Conservation (phyloP, 2,329 filamentous ascomycete species). For the Fusarium sp. region DNA sequence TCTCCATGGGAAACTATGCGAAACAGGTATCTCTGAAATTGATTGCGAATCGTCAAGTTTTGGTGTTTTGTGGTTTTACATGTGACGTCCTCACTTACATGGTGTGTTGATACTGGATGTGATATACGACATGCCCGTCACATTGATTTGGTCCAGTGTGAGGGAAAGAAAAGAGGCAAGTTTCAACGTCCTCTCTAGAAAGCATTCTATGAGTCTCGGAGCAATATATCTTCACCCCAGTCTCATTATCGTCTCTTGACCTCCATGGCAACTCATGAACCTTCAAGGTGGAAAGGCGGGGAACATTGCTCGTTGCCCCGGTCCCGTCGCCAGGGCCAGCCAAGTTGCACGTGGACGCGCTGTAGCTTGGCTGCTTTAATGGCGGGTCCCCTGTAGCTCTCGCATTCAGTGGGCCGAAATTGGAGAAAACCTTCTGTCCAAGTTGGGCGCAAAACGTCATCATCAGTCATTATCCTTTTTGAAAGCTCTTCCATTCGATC, state of each 20-base stretch:
- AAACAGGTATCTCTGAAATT: background rate
- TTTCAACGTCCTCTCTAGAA: background rate
- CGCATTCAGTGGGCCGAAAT: slow-evolving; percentile 23
- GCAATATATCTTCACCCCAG: background rate
- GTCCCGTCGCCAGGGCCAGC: background rate
- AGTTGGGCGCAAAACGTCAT: slow-evolving; percentile 38
- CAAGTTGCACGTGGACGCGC: background rate
- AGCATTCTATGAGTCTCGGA: background rate
- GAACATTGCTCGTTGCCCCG: background rate
- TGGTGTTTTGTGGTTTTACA: background rate
- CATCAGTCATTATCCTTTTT: slow-evolving; percentile 22
- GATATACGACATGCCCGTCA: background rate
- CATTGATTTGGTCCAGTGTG: background rate
- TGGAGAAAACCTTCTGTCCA: slow-evolving; percentile 29
- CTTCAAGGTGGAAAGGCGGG: background rate
- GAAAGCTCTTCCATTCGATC: slow-evolving; percentile 37
- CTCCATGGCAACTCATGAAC: background rate
- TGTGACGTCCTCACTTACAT: background rate
- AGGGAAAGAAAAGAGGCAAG: background rate
- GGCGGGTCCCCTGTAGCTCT: slow-evolving; percentile 16
- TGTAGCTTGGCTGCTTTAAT: slow-evolving; percentile 17
- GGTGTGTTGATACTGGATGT: background rate
- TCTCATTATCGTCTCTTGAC: background rate
- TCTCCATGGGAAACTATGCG: background rate
- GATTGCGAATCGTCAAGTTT: background rate